Base-by-base conservation (phyloP, 2,329 filamentous ascomycete genomes). In the Cytospora mali region DNA sequence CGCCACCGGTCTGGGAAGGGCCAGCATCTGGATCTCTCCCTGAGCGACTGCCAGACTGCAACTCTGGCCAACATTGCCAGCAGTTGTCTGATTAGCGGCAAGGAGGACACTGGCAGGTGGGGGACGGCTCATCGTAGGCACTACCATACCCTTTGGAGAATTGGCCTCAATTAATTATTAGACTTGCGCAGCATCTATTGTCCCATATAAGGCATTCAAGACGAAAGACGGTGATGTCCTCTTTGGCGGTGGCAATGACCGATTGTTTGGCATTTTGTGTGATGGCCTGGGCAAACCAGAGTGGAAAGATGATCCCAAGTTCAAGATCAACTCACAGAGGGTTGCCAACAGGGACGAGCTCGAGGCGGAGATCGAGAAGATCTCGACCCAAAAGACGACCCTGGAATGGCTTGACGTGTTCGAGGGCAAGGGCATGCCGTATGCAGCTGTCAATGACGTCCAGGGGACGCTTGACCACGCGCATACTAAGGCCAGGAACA, bases 51-150 rank as follows among this genome's bases (percentile, higher is more conserved):
- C 71, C 95, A 99, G 73, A 93, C 95, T 21, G 95, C 93, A 0
- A 97, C 93, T 0, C 78, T 99, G 51, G 88, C 92, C n/a, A 99
- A 98, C 73, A 92, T 99, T 71, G 95, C 94, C 10, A 96, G 92
- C 73, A 97, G 93, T 64, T 92, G 89, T 64, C 79, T 99, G 49
- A 90, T 98, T 66, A 96, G 91, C 69, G 93, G 93, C 2, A 79
- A 97, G 75, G 89, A 89, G 68, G 95, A 99, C 73, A 85, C 88
- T 0, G 95, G 95, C 0, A 84, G 95, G 67, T 98, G 95, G 94
- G 95, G 95, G 7, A 99, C 95, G 4, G 94, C 94, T 50, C 95
- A 99, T 80, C 95, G 91, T 92, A 77, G 79, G 77, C 6, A 33
- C 6, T 11, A 16, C 2, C 10, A 9, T 28, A 0, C 35, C 16